Conservation (phyloP, 2,329 filamentous ascomycete species). For the Tolypocladium tropicale region DNA sequence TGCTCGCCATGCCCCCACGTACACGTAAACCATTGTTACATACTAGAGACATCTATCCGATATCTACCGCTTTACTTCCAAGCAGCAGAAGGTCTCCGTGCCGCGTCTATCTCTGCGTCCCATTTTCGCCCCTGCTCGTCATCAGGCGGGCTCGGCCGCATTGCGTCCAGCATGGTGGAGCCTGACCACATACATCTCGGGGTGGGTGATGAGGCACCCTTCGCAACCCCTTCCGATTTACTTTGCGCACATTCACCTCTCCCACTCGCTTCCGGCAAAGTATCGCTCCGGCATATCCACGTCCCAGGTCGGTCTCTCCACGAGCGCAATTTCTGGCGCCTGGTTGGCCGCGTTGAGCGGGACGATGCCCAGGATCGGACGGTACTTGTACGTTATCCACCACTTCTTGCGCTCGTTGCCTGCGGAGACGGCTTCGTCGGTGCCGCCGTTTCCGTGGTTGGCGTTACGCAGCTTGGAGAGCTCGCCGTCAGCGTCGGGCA, state of each 20-base stretch:
- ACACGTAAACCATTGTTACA: not conserved
- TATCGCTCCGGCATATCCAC: conserved; percentile 66
- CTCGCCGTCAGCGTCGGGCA: conserved; percentile 22
- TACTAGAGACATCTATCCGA: too few species aligned
- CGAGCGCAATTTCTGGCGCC: conserved; percentile 68
- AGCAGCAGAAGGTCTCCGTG: not conserved
- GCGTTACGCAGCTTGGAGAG: conserved; percentile 22
- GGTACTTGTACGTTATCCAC: conserved; percentile 90
- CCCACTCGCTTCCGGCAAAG: conserved; percentile 46
- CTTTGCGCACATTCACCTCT: conserved; percentile 18
- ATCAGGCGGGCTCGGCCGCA: not conserved
- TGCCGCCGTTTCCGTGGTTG: conserved; percentile 8
- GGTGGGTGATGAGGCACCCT: not conserved
- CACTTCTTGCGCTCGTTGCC: conserved; percentile 26
- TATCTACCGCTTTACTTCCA: not conserved
- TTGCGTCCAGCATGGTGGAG: too few species aligned
- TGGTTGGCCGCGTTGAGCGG: conserved; percentile 28
- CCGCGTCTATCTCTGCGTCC: not conserved
- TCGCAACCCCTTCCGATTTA: not conserved
- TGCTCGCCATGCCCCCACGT: not conserved
- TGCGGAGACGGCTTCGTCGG: conserved; percentile 10
- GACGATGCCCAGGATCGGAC: conserved; percentile 73
- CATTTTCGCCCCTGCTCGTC: not conserved
- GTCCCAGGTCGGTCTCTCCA: conserved; percentile 81
- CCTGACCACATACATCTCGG: not conserved